Evolutionary conservation across 1,284 basidiomycete species (phyloP).

Genomic region (Amylostereum areolatum): DNA sequence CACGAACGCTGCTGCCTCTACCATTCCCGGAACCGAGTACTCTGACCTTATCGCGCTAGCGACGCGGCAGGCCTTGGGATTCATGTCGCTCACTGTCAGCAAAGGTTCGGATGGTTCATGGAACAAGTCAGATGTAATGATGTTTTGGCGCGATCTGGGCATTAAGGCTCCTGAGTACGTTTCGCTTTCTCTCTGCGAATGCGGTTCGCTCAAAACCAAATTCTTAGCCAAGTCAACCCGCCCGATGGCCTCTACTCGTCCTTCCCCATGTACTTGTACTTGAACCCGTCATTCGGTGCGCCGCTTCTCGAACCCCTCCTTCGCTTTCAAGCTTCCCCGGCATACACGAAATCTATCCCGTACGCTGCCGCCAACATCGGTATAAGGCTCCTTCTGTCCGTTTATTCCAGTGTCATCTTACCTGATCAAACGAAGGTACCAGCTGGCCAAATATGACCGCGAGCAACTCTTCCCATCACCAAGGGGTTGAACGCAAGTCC

Average conservation of each 20-base stretch:
- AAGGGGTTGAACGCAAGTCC: slow-evolving; percentile 18
- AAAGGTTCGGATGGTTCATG: background rate
- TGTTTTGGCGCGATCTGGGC: slow-evolving; percentile 17
- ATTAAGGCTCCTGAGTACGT: background rate
- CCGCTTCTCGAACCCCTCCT: slow-evolving; percentile 8
- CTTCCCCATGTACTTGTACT: slow-evolving; percentile 8
- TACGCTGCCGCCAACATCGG: slow-evolving; percentile 43
- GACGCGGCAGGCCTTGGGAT: background rate
- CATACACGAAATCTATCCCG: slow-evolving; percentile 33
- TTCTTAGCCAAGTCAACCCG: slow-evolving; percentile 45
- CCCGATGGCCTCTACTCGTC: slow-evolving; percentile 40
- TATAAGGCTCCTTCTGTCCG: too few species aligned
- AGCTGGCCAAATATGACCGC: slow-evolving; percentile 17
- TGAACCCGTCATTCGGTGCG: slow-evolving; percentile 6
- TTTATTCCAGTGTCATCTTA: too few species aligned
- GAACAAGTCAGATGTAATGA: slow-evolving; percentile 7
- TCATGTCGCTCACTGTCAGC: slow-evolving; percentile 7
- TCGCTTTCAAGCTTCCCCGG: slow-evolving; percentile 1
- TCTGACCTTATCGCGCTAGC: slow-evolving; percentile 1
- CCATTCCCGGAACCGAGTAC: background rate
- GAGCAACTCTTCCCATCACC: background rate
- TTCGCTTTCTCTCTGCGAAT: too few species aligned
- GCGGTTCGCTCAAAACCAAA: too few species aligned
- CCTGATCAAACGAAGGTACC: too few species aligned
- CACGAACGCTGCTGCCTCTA: background rate